phyloP scores from a whole-genome alignment of 2,329 filamentous ascomycete genomes.

The Venturia aucupariae region DNA sequence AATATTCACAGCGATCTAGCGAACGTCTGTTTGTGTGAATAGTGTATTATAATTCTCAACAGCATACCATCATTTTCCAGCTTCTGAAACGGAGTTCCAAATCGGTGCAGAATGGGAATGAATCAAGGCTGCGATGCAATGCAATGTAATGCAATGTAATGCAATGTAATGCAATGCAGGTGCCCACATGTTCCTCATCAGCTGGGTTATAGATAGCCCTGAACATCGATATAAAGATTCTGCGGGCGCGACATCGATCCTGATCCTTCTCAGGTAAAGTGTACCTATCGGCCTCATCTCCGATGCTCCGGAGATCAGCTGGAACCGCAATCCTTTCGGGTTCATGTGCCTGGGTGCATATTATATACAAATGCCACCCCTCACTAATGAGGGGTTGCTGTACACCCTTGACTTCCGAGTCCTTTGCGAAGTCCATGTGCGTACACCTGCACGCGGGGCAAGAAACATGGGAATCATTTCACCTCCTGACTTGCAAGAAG shows the following conservation, averaged over 20 bases:
- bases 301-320: background rate
- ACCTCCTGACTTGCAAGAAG: too few species aligned
- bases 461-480: too few species aligned
- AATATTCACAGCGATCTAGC: background rate
- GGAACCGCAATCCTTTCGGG: background rate
- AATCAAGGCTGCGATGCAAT: background rate
- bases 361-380: too few species aligned
- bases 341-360: background rate
- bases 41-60: background rate
- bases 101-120: background rate
- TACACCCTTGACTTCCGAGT: too few species aligned
- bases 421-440: too few species aligned
- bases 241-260: background rate
- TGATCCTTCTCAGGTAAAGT: too few species aligned
- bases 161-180: background rate
- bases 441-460: too few species aligned
- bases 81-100: background rate
- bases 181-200: background rate
- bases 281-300: too few species aligned
- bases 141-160: background rate
- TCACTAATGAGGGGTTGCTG: too few species aligned
- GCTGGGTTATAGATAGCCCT: background rate
- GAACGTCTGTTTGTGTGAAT: background rate
- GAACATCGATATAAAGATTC: background rate
- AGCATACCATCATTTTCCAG: background rate